Evolutionary conservation across 1,284 basidiomycete genomes (phyloP), one percentile per base, ranked within the genome.

Genomic region (Paramarasmius palmivorus): DNA sequence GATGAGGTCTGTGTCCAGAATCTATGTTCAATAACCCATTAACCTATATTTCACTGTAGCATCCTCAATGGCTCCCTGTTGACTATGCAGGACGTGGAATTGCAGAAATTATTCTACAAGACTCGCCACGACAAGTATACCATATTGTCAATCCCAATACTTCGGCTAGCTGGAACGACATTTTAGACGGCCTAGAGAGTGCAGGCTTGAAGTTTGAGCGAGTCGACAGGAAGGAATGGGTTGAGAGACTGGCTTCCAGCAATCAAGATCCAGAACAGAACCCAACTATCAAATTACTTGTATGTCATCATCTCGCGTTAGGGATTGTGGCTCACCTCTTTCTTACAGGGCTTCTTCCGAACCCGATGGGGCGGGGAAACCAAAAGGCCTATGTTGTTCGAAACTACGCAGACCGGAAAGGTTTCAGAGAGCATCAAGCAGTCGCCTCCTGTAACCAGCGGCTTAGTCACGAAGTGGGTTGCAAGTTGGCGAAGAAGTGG

Each of bases 21-120:
- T 35, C 26, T 34, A 17, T 46, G 35, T 8, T 2, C 2, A 32
- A 34, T 29, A 42, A 7, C 22, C 32, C 35, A 42, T 7, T 51
- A n/a, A 23, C 39, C 38, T 17, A 37, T 47, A 42, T 34, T 9
- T 10, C 12, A 15, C n/a, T 23, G 22, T 37, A 77, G 71, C 61
- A 65, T 25, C 69, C 75, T 2, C 75, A 77, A 10, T 87, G 83
- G 84, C 69, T 86, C 1, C 82, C 82, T 0, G 79, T 85, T 42
- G 75, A 86, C 64, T 69, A 72, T 42, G 83, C 83, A 0, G 84
- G 76, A 0, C 64, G 68, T 25, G 73, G 75, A 7, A 78, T 86
- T 53, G 59, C 73, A 34, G 81, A 86, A 50, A 69, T 86, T 42
- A 68, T 77, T 5, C 59, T 69, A 4, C 53, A 54, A 1, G 47